A percentile compares a stretch with the other conserved stretches of the same genome.
These are phyloP conservation scores for Coniochaeta sp. DNA, from an alignment of 2,329 filamentous ascomycete species.

Conservation along the genomic window DNA sequence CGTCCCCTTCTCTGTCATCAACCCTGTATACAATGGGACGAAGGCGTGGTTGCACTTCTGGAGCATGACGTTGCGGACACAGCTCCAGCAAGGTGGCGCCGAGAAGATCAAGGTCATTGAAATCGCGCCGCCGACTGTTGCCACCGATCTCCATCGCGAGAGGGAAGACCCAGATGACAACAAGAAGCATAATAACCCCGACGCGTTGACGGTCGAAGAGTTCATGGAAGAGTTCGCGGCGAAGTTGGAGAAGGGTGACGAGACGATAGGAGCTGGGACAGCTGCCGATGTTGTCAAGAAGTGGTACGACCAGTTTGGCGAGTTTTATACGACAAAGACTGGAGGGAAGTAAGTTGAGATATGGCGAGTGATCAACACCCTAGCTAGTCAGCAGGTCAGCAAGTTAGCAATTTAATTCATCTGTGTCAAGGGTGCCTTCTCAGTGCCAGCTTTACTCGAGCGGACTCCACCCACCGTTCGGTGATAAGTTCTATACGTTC, in stretches of 20 bases:
- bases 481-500: too few relatives aligned
- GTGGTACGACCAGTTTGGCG: slow-evolving; percentile 35
- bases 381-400: too few relatives aligned
- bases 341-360: neutral
- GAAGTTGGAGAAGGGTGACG: slow-evolving; percentile 38
- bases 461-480: too few relatives aligned
- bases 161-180: slow-evolving; percentile 49
- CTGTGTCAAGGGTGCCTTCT: too few relatives aligned
- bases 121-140: slow-evolving; percentile 48
- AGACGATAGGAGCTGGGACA: slow-evolving; percentile 30
- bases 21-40: slow-evolving; percentile 52
- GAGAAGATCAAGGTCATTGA: slow-evolving; percentile 41
- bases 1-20: slow-evolving; percentile 43
- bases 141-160: slow-evolving; percentile 48
- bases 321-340: neutral
- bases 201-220: slow-evolving; percentile 40
- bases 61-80: slow-evolving; percentile 45
- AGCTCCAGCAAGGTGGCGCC: slow-evolving; percentile 30
- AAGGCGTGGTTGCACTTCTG: slow-evolving; percentile 54
- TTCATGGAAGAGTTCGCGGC: slow-evolving; percentile 41
- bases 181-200: slow-evolving; percentile 47
- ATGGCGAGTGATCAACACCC: too few relatives aligned
- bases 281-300: slow-evolving; percentile 30
- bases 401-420: too few relatives aligned
- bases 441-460: too few relatives aligned